Percentiles rank a stretch among this genome's conserved stretches.
Conservation (phyloP, 2,329 filamentous ascomycete species). For the Harringtonia lauricola region DNA sequence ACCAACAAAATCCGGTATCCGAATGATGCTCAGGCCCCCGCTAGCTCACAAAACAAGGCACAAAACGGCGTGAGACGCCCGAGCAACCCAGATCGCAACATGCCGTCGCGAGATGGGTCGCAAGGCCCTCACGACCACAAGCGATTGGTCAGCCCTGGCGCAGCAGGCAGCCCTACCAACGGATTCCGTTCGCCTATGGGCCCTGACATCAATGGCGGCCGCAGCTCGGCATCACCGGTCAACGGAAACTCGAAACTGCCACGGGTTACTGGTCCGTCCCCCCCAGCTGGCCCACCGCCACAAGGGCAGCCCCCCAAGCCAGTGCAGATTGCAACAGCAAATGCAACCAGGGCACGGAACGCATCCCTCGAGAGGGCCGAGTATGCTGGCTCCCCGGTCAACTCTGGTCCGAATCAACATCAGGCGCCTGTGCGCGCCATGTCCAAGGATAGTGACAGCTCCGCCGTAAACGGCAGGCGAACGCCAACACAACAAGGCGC, state of each 20-base stretch:
- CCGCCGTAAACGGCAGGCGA: conserved; percentile 40
- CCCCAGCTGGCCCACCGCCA: conserved; percentile 39
- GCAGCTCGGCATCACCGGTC: conserved; percentile 15
- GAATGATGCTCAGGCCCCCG: conserved; percentile 50
- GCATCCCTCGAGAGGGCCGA: conserved; percentile 35
- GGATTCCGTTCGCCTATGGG: conserved; percentile 28
- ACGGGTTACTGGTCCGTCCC: conserved; percentile 22
- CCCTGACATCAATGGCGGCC: conserved; percentile 24
- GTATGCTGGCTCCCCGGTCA: conserved; percentile 24
- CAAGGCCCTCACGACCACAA: conserved; percentile 39
- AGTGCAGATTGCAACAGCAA: conserved; percentile 24
- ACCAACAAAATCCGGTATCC: conserved; percentile 96
- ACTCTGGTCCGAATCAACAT: conserved; percentile 23
- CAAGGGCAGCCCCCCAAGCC: conserved; percentile 43
- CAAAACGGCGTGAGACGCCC: conserved; percentile 16
- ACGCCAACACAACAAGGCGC: conserved; percentile 18
- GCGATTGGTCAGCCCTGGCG: conserved; percentile 27
- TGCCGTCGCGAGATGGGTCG: conserved; percentile 39
- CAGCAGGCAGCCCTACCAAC: conserved; percentile 27
- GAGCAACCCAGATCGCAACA: conserved; percentile 24
- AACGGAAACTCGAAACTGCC: conserved; percentile 25
- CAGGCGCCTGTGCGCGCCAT: background rate
- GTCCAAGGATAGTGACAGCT: conserved; percentile 28
- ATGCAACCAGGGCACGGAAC: conserved; percentile 31
- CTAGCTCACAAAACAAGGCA: conserved; percentile 16